These are phyloP conservation scores for Fusarium pininemorale DNA, from an alignment of 2,329 filamentous ascomycete species.

Conservation along the genomic window DNA sequence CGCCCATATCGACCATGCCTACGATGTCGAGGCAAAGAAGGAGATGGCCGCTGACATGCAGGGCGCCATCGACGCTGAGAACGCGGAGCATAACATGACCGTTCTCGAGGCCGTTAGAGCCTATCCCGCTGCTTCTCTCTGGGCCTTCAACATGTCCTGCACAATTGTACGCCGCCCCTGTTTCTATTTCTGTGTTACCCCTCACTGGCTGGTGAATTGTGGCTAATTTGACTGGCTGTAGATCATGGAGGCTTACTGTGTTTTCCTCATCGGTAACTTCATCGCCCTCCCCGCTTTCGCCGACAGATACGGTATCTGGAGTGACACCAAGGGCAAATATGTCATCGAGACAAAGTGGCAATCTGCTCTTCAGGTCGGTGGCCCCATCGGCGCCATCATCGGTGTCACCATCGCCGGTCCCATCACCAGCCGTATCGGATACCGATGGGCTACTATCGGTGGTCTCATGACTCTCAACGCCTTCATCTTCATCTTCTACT, in stretches of 20 bases:
- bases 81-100: slow-evolving; percentile 53
- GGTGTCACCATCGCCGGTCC: slow-evolving; percentile 51
- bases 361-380: slow-evolving; percentile 47
- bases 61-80: slow-evolving; percentile 48
- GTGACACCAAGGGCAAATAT: slow-evolving; percentile 29
- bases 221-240: slow-evolving; percentile 25
- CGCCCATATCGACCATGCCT: slow-evolving; percentile 31
- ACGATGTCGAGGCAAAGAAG: slow-evolving; percentile 31
- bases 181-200: too few relatives aligned
- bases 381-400: slow-evolving; percentile 49
- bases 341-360: slow-evolving; percentile 55
- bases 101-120: slow-evolving; percentile 50
- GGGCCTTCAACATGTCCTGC: slow-evolving; percentile 60
- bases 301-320: slow-evolving; percentile 48
- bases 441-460: slow-evolving; percentile 49
- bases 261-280: slow-evolving; percentile 59
- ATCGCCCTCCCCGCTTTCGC: slow-evolving; percentile 54
- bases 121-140: slow-evolving; percentile 57
- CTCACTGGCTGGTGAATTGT: background rate
- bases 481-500: slow-evolving; percentile 62
- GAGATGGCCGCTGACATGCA: slow-evolving; percentile 26
- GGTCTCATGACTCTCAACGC: slow-evolving; percentile 51
- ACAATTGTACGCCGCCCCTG: slow-evolving; percentile 52
- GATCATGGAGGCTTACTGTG: slow-evolving; percentile 62
- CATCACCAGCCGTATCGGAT: slow-evolving; percentile 49